Percentiles rank a stretch among this genome's conserved stretches.
Conservation (phyloP, 179 eudicot species). For the Carnegiea gigantea region DNA sequence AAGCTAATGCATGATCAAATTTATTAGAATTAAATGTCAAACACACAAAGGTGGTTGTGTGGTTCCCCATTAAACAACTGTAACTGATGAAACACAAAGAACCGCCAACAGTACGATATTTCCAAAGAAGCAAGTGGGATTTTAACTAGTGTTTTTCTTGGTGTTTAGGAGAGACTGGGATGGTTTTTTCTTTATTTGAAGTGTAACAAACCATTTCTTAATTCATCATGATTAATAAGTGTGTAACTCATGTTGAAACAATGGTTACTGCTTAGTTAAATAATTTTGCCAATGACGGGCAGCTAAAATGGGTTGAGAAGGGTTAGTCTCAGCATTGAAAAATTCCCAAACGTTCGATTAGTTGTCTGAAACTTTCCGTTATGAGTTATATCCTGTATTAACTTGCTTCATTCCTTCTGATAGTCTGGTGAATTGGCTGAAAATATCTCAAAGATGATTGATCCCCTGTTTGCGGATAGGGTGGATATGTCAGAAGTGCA, state of each 20-base stretch:
- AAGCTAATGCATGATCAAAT: not conserved
- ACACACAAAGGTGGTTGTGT: too few species aligned
- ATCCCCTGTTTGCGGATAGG: conserved; percentile 62
- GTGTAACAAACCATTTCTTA: not conserved
- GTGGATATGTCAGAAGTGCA: conserved; percentile 97
- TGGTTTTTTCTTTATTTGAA: not conserved
- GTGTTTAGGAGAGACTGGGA: not conserved
- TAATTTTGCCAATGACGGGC: not conserved
- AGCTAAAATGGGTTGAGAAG: not conserved
- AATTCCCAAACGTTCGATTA: not conserved
- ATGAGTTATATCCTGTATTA: not conserved
- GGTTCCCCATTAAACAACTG: not conserved
- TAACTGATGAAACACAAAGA: not conserved
- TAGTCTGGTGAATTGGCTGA: conserved; percentile 98
- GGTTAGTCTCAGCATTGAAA: not conserved
- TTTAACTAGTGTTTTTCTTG: not conserved
- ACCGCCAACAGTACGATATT: not conserved
- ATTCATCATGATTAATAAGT: not conserved
- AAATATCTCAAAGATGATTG: conserved; percentile 78
- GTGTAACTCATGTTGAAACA: not conserved
- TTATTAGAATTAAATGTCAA: not conserved
- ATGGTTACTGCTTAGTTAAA: not conserved
- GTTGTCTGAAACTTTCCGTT: not conserved
- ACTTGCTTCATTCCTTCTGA: conserved; percentile 25
- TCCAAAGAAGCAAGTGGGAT: not conserved